These are phyloP conservation scores for Ophiostoma triangulosporum DNA, from an alignment of 2,329 filamentous ascomycete genomes.

Conservation along the genomic window DNA sequence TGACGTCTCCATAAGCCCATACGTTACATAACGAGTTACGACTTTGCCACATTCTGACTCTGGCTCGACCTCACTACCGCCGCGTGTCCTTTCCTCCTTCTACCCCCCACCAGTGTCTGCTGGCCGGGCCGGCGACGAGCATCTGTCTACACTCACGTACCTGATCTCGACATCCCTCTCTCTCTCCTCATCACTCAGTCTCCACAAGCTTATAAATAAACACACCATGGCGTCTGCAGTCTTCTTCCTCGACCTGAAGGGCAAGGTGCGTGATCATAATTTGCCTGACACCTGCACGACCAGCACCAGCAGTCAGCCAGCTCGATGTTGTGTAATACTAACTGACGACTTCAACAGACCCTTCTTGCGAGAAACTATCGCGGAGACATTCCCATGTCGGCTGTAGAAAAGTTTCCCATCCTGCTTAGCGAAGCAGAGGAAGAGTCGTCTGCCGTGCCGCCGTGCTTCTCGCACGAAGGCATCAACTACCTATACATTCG, in stretches of 20 bases:
- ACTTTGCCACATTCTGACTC: neutral
- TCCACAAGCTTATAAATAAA: neutral
- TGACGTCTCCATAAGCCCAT: neutral
- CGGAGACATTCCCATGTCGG: slow-evolving; percentile 97
- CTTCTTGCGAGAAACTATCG: slow-evolving; percentile 96
- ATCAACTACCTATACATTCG: slow-evolving; percentile 99
- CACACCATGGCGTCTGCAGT: slow-evolving; percentile 85
- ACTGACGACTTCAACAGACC: slow-evolving; percentile 43
- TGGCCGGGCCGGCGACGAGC: slow-evolving; percentile 2
- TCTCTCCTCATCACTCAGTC: neutral
- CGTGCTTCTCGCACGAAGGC: slow-evolving; percentile 95
- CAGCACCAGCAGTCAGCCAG: neutral
- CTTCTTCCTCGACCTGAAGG: slow-evolving; percentile 99
- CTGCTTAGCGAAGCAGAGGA: slow-evolving; percentile 97
- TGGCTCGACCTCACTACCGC: neutral
- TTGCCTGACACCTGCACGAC: neutral
- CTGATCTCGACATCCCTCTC: neutral
- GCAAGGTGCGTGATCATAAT: slow-evolving; percentile 56
- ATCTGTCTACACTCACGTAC: neutral
- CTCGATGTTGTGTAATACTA: neutral
- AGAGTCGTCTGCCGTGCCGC: slow-evolving; percentile 92
- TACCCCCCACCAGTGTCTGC: neutral
- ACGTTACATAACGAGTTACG: neutral
- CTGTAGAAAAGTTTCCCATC: slow-evolving; percentile 93
- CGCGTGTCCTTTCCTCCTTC: neutral